Conservation (phyloP, 2,329 filamentous ascomycete genomes). For the Colletotrichum camelliae region DNA sequence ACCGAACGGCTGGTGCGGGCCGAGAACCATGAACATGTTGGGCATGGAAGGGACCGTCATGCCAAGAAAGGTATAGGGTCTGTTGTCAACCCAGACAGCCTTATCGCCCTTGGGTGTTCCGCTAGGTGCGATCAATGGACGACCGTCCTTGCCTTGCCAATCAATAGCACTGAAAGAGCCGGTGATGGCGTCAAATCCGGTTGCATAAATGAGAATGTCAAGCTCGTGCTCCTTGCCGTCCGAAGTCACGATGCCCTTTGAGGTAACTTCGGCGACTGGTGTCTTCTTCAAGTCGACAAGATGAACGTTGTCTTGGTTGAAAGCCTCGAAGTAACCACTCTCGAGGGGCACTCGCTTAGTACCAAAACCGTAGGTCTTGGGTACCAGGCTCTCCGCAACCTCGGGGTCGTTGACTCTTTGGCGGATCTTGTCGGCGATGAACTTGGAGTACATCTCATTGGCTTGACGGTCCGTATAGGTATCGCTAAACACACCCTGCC, state of each 20-base stretch:
- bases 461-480: constrained; percentile 43
- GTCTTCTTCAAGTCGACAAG: constrained; percentile 64
- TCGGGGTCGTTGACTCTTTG: constrained; percentile 53
- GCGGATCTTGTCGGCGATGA: constrained; percentile 47
- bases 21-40: constrained; percentile 53
- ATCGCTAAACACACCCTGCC: constrained; percentile 30
- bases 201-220: constrained; percentile 33
- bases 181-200: constrained; percentile 26
- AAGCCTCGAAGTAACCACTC: constrained; percentile 61
- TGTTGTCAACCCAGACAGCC: constrained; percentile 38
- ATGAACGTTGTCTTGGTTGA: constrained; percentile 63
- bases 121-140: neutral
- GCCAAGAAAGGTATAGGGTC: constrained; percentile 45
- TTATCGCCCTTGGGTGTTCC: constrained; percentile 22
- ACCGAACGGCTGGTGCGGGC: constrained; percentile 48
- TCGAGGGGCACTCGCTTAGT: constrained; percentile 59
- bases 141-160: constrained; percentile 32
- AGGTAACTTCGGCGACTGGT: constrained; percentile 51
- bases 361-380: constrained; percentile 45
- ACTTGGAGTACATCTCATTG: constrained; percentile 26
- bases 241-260: constrained; percentile 49
- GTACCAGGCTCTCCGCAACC: constrained; percentile 57
- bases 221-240: constrained; percentile 52
- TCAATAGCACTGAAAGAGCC: constrained; percentile 36
- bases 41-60: constrained; percentile 46